Percentiles rank a stretch among this genome's conserved stretches.
Evolutionary conservation across 805 yeast species (phyloP).

Genomic region (Spathaspora girioi): DNA sequence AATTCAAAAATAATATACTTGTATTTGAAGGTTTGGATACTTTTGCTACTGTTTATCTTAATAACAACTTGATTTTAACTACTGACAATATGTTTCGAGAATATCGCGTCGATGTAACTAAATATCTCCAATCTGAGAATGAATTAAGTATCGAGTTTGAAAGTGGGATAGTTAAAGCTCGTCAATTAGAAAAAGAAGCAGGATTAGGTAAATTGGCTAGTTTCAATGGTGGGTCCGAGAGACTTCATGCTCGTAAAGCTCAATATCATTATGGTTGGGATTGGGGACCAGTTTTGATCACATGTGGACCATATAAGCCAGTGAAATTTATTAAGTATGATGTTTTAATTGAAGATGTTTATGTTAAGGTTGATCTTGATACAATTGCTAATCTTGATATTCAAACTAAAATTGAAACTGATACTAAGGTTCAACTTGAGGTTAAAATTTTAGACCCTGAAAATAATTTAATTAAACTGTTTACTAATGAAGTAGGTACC

Average conservation of each 20-base stretch:
- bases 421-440: neutral
- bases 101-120: constrained; percentile 25
- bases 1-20: constrained; percentile 16
- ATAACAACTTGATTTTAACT: constrained; percentile 28
- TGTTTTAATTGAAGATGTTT: constrained; percentile 13
- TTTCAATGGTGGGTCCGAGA: constrained; percentile 42
- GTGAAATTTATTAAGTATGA: constrained; percentile 22
- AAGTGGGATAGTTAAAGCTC: constrained; percentile 32
- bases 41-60: constrained; percentile 36
- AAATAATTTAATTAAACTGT: constrained; percentile 6
- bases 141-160: constrained; percentile 31
- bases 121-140: constrained; percentile 19
- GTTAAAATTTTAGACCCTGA: constrained; percentile 12
- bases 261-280: constrained; percentile 59
- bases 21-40: constrained; percentile 45
- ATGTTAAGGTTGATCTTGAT: constrained; percentile 10
- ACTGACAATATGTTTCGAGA: constrained; percentile 44
- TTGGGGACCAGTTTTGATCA: constrained; percentile 48
- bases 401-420: neutral
- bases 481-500: neutral
- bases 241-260: constrained; percentile 47
- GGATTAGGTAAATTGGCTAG: constrained; percentile 19
- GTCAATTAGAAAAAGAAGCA: constrained; percentile 27
- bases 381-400: constrained; percentile 10
- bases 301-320: constrained; percentile 44